Base-by-base conservation (phyloP, 2,329 filamentous ascomycete genomes). In the Aspergillus tanneri region DNA sequence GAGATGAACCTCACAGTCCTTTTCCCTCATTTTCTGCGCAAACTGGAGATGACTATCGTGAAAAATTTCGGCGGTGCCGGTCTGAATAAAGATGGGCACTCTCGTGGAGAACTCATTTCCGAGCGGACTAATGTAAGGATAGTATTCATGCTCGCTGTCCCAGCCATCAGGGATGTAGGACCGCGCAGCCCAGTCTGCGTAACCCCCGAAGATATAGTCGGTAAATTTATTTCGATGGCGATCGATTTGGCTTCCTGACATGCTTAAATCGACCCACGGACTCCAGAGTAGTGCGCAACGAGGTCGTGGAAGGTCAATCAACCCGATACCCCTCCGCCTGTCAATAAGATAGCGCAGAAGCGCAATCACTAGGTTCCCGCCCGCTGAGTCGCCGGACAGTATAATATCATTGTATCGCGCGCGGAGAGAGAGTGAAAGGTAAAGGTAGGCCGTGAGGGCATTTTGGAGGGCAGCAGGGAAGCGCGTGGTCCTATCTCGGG, bases 391-490 rank as follows among this genome's bases (percentile, higher is more conserved):
- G 4, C 60, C 60, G 14, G 53, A 56, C 1, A 63, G 46, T 7
- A 62, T 43, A 30, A 63, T 59, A 3, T 51, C 51, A 1, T 52
- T 53, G 4, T 60, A 28, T 5, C 58, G 53, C 6, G 62, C 60
- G 1, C 48, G 30, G 2, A 60, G 46, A 3, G 45, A 52, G 18
- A 58, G 37, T 11, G 59, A 37, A 6, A 61, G 42, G 16, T 61
- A 59, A 12, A 43, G 37, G 25, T 62, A 63, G 2, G 56, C 54
- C 3, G 60, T 43, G 36, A 63, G 49, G 4, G 43, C 54, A 32
- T 63, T 60, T 49, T 63, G 60, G 6, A 63, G 45, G 12, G 55
- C 56, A 6, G 60, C 60, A 2, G 60, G 60, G 30, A 62, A 60
- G 7, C 50, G 55, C 11, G 52, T 49, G n/a, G n/a, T n/a, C n/a